Evolutionary conservation across 1,139 yeast species (phyloP).

Genomic region (Suhomyces choctaworum): DNA sequence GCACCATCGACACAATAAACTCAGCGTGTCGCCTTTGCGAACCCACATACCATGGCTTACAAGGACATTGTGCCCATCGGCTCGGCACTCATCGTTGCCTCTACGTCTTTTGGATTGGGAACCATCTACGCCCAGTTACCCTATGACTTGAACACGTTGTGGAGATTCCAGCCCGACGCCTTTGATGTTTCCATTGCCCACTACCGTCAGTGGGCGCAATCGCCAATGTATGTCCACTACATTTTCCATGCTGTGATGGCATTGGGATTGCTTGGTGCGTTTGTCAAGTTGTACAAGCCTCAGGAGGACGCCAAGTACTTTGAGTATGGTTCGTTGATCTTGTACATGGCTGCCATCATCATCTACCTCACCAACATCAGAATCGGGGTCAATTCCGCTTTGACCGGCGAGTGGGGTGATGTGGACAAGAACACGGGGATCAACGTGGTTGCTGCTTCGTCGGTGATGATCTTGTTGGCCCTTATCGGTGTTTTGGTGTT

Average conservation of each 20-base stretch:
- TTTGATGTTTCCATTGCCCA: constrained; percentile 67
- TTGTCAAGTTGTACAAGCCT: constrained; percentile 83
- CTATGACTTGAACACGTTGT: constrained; percentile 77
- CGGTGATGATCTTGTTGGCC: constrained; percentile 70
- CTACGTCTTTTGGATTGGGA: constrained; percentile 78
- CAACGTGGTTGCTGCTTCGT: constrained; percentile 89
- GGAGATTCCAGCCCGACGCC: constrained; percentile 55
- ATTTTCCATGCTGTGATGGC: constrained; percentile 58
- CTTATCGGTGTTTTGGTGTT: constrained; percentile 76
- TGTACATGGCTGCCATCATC: constrained; percentile 69
- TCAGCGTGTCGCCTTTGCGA: not conserved
- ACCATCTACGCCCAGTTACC: constrained; percentile 76
- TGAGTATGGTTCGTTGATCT: constrained; percentile 81
- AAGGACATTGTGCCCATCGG: constrained; percentile 54
- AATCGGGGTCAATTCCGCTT: constrained; percentile 73
- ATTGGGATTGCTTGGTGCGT: constrained; percentile 70
- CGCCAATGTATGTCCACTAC: constrained; percentile 61
- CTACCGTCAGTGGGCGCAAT: constrained; percentile 68
- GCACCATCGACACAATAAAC: not conserved
- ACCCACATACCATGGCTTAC: constrained; percentile 29
- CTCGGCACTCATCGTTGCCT: constrained; percentile 43
- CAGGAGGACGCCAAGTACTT: constrained; percentile 78
- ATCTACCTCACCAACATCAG: constrained; percentile 84
- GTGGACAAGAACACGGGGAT: constrained; percentile 84
- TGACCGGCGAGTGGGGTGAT: constrained; percentile 86